These are phyloP conservation scores for Petunia hybrid DNA, from an alignment of 305 asterid genomes.

Conservation along the genomic window DNA sequence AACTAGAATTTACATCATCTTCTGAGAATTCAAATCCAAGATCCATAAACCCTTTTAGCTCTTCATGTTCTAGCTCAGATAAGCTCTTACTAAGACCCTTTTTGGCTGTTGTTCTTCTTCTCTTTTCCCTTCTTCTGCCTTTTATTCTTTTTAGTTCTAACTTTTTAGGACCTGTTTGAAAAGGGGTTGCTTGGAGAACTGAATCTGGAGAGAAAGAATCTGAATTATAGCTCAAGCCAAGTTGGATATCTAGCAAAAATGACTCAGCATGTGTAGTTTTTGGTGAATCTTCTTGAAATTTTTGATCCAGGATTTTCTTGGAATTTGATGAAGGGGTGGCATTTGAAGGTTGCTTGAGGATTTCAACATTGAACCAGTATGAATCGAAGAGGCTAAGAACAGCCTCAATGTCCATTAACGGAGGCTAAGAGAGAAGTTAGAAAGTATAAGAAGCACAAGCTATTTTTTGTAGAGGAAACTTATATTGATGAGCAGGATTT, in stretches of 20 bases:
- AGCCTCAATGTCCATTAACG: slow-evolving; percentile 46
- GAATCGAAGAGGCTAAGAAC: slow-evolving; percentile 44
- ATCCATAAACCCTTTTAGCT: slow-evolving; percentile 66
- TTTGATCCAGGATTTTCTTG: not conserved
- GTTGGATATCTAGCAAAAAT: slow-evolving; percentile 30
- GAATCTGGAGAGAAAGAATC: slow-evolving; percentile 44
- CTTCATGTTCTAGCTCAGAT: slow-evolving; percentile 63
- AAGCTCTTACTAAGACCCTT: slow-evolving; percentile 50
- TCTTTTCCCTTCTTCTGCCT: slow-evolving; percentile 11
- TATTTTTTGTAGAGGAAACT: not conserved
- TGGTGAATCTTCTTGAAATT: slow-evolving; percentile 28
- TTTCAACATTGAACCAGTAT: slow-evolving; percentile 42
- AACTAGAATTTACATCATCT: slow-evolving; percentile 44
- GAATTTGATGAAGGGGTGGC: slow-evolving; percentile 24
- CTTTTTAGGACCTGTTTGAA: slow-evolving; percentile 24
- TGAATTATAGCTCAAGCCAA: slow-evolving; percentile 28
- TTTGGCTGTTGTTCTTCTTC: not conserved
- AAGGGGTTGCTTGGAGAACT: slow-evolving; percentile 38
- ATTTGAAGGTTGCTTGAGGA: slow-evolving; percentile 39
- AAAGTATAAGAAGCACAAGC: not conserved
- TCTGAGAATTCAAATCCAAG: slow-evolving; percentile 64
- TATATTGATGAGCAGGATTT: not conserved
- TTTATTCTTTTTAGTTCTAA: slow-evolving; percentile 26
- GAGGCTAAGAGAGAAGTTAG: slow-evolving; percentile 27
- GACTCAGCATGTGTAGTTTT: not conserved